Evolutionary conservation across 371 early-diverging fungal genomes (phyloP).

Genomic region (Rhizopus arrhizus): DNA sequence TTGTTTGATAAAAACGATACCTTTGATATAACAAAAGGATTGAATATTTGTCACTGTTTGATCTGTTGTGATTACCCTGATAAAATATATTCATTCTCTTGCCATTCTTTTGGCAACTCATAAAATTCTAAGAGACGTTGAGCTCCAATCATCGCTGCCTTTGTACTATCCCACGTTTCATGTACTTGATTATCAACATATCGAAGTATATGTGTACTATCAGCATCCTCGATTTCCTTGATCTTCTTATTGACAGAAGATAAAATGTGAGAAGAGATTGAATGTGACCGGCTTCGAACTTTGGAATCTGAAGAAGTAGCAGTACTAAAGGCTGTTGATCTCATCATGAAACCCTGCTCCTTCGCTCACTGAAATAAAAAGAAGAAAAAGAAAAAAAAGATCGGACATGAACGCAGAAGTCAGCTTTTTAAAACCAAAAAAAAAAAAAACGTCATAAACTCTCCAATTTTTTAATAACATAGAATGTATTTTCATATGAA

Average conservation of each 20-base stretch:
- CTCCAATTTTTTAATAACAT: too few species aligned
- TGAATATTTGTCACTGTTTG: background rate
- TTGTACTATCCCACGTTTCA: conserved; percentile 52
- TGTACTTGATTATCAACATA: conserved; percentile 44
- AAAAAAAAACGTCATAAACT: too few species aligned
- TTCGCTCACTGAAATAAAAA: too few species aligned
- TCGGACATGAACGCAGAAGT: too few species aligned
- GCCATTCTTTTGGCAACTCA: conserved; percentile 64
- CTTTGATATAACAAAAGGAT: conserved; percentile 13
- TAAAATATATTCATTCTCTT: conserved; percentile 63
- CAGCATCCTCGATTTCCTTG: conserved; percentile 35
- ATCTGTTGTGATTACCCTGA: conserved; percentile 39
- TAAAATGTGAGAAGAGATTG: conserved; percentile 6
- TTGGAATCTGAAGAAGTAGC: conserved; percentile 5
- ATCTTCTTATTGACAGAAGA: conserved; percentile 23
- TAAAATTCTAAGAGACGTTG: conserved; percentile 58
- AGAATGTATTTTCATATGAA: too few species aligned
- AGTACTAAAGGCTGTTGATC: background rate
- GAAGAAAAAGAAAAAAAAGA: too few species aligned
- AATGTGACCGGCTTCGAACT: conserved; percentile 7
- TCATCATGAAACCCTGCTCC: too few species aligned
- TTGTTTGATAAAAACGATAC: conserved; percentile 40
- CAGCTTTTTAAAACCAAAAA: too few species aligned
- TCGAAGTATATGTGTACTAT: conserved; percentile 36
- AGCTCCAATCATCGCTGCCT: conserved; percentile 58